Percentiles rank a stretch among this genome's conserved stretches.
These are phyloP conservation scores for Didymella sp. DNA, from an alignment of 2,329 filamentous ascomycete species.

Conservation along the genomic window DNA sequence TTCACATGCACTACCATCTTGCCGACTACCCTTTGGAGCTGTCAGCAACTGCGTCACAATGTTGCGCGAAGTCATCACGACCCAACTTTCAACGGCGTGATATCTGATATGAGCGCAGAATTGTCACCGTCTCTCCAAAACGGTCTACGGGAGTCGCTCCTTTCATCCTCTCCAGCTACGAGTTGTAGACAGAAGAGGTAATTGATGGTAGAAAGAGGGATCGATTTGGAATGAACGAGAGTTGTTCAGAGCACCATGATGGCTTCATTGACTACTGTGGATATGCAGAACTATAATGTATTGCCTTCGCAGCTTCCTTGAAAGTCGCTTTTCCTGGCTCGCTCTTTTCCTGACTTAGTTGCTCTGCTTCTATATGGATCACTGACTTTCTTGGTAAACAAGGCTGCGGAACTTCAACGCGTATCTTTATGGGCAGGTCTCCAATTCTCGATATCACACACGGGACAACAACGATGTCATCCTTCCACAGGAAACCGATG, in stretches of 20 bases:
- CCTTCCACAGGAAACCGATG: neutral
- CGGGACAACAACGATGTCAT: neutral
- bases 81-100: too few relatives aligned
- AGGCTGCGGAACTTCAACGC: neutral
- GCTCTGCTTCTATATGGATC: neutral
- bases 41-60: neutral
- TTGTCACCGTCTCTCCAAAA: constrained; percentile 20
- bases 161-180: constrained; percentile 29
- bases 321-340: neutral
- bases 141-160: constrained; percentile 31
- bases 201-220: neutral
- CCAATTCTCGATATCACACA: neutral
- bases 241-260: neutral
- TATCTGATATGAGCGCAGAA: too few relatives aligned
- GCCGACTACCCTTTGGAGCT: too few relatives aligned
- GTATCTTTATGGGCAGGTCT: neutral
- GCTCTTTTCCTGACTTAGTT: too few relatives aligned
- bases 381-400: neutral
- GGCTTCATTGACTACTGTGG: neutral
- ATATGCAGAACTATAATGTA: neutral
- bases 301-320: neutral
- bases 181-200: constrained; percentile 16
- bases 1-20: neutral
- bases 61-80: neutral
- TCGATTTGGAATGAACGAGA: neutral